phyloP scores from a whole-genome alignment of 441 rosid genomes.

The Rhodomyrtus psidioides region DNA sequence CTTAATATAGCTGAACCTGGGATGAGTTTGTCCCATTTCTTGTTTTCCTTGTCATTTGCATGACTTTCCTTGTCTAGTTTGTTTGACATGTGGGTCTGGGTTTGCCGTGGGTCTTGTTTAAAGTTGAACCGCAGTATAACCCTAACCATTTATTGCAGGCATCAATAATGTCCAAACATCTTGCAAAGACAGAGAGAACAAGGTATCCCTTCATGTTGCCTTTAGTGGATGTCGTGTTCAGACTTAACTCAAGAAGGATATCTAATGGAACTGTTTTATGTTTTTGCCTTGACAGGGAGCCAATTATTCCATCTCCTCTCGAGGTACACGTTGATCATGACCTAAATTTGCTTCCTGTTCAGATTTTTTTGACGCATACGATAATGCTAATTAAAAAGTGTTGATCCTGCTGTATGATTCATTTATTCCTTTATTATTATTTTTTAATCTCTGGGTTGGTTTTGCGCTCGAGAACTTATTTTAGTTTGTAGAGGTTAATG shows the following conservation, averaged over 20 bases:
- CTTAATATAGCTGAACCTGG: background rate
- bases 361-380: background rate
- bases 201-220: background rate
- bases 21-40: background rate
- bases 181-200: slow-evolving; percentile 12
- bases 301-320: background rate
- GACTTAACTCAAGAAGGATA: background rate
- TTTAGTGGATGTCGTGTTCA: background rate
- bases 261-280: background rate
- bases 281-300: slow-evolving; percentile 9
- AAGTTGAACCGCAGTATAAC: background rate
- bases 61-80: background rate
- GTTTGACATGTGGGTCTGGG: background rate
- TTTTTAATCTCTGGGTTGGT: background rate
- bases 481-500: background rate
- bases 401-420: background rate
- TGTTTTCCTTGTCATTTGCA: background rate
- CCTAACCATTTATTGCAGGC: slow-evolving; percentile 8
- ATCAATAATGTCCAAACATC: slow-evolving; percentile 19
- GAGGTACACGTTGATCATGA: background rate
- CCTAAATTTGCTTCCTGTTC: background rate
- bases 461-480: background rate
- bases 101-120: background rate
- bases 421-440: background rate
- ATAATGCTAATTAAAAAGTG: background rate